These are phyloP conservation scores for Gossypium longicalyx DNA, from an alignment of 345 rosid species.

Conservation along the genomic window DNA sequence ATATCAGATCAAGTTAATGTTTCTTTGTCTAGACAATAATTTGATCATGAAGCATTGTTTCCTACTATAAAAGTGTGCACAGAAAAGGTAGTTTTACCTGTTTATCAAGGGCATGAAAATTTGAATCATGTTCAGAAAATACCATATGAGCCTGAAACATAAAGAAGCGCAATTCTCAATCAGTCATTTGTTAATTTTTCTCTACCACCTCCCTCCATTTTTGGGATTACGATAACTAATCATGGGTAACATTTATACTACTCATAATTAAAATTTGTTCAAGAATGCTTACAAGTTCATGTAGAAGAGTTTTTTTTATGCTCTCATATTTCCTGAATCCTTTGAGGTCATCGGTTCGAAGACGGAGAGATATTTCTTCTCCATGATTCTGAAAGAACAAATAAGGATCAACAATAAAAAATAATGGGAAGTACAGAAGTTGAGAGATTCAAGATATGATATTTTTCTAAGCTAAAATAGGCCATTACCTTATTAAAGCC, in stretches of 20 bases:
- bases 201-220: neutral
- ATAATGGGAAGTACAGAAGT: neutral
- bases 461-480: neutral
- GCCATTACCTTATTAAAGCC: constrained; percentile 78
- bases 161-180: constrained; percentile 11
- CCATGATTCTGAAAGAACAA: constrained; percentile 67
- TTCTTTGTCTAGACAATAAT: constrained; percentile 8
- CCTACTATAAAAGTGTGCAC: neutral
- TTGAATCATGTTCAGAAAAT: constrained; percentile 80
- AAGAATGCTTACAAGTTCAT: constrained; percentile 70
- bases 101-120: constrained; percentile 73
- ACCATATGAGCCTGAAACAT: constrained; percentile 90
- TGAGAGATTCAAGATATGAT: neutral
- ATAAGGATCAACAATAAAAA: constrained; percentile 1
- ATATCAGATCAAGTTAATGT: constrained; percentile 6
- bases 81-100: constrained; percentile 48
- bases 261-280: neutral
- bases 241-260: neutral
- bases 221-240: neutral
- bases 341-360: constrained; percentile 92
- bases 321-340: constrained; percentile 95
- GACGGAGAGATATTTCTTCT: constrained; percentile 93
- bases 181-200: neutral
- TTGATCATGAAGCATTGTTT: neutral
- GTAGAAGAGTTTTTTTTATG: constrained; percentile 84